Percentiles rank a stretch among this genome's conserved stretches.
Conservation (phyloP, 257 asterid species). For the Prunella vulgaris region DNA sequence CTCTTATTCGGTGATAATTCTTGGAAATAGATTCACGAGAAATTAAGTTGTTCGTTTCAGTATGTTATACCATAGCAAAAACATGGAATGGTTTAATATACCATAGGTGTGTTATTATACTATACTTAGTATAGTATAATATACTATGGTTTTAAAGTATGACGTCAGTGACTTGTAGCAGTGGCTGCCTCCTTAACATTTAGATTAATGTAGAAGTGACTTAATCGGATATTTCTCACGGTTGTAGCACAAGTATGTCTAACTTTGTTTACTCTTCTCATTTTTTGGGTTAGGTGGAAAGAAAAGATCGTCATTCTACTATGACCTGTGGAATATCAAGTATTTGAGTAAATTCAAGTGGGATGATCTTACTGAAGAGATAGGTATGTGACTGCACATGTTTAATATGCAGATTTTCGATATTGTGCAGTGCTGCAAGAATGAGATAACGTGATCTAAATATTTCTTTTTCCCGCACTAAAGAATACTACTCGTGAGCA, state of each 20-base stretch:
- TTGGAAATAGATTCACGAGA: too few relatives aligned
- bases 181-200: neutral
- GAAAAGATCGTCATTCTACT: conserved; percentile 80
- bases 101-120: too few relatives aligned
- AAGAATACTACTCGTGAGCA: conserved; percentile 75
- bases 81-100: too few relatives aligned
- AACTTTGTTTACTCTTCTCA: neutral
- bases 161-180: too few relatives aligned
- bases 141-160: too few relatives aligned
- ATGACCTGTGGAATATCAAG: conserved; percentile 93
- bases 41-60: too few relatives aligned
- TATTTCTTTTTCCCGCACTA: conserved; percentile 42
- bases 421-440: neutral
- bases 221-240: too few relatives aligned
- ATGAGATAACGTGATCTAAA: conserved; percentile 18
- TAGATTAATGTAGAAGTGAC: neutral
- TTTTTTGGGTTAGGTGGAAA: conserved; percentile 64
- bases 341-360: conserved; percentile 96
- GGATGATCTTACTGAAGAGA: conserved; percentile 92
- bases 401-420: neutral
- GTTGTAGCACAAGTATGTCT: neutral
- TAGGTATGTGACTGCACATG: conserved; percentile 34
- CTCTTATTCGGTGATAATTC: too few relatives aligned
- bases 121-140: too few relatives aligned
- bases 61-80: too few relatives aligned